Evolutionary conservation across 2,329 filamentous ascomycete genomes (phyloP), one percentile per base, ranked within the genome.

Genomic region (Fusarium sp.): DNA sequence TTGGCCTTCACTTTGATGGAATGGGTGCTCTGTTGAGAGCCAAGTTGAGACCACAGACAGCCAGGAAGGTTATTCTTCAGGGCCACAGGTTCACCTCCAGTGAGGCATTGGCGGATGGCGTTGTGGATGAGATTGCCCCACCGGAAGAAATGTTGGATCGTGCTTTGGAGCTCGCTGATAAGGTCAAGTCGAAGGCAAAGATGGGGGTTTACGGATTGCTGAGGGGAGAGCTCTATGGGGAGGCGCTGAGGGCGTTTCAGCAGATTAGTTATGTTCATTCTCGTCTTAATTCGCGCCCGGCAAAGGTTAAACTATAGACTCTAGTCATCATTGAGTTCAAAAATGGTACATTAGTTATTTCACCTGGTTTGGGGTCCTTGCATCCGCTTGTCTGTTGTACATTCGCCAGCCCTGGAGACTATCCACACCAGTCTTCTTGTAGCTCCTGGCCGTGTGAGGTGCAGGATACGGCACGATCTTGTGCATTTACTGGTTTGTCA

Each of bases 251-350:
- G 11, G 54, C 54, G 32, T 56, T 56, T n/a, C 54, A 56, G 30
- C 54, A 56, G 30, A 56, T 56, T 40, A 56, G 54, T 23, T 56
- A 56, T 16, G 54, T 56, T 30, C 54, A 48, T 41, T 56, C 54
- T 56, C 54, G 54, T n/a, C 32, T 56, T 5, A 48, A 56, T 23
- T 56, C 43, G 3, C 54, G 54, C 10, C 54, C 13, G 7, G 54
- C 42, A 48, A 56, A 40, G 14, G 54, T 56, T 2, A 56, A 56
- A n/a, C 42, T 56, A 23, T 48, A 37, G 12, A 7, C 4, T 5
- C 13, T 21, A 16, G 10, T 12, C 8, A 11, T 12, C 5, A 12
- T 14, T 18, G 11, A 18, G 5, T 13, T 6, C 3, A 4, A 23
- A 27, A 23, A 16, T n/a, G 7, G n/a, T 45, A 25, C 14, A 45